phyloP scores from a whole-genome alignment of 352 stramenopile genomes.

The Phytophthora melonis region DNA sequence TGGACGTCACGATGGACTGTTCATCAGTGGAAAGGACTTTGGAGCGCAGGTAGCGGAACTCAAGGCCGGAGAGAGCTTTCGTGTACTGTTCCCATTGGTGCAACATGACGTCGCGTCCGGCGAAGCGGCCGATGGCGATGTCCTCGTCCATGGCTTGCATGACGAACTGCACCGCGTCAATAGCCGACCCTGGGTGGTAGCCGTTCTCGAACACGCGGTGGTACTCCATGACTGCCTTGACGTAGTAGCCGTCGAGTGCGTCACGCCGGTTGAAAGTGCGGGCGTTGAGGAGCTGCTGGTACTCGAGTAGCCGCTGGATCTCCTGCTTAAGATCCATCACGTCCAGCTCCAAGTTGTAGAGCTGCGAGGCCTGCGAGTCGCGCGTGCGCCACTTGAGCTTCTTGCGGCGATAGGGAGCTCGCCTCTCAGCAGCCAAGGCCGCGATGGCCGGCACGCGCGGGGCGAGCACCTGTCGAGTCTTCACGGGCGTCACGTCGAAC shows the following conservation, averaged over 20 bases:
- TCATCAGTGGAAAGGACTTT: slow-evolving; percentile 25
- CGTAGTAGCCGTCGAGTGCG: slow-evolving; percentile 53
- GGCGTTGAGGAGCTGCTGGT: slow-evolving; percentile 40
- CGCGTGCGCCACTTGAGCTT: slow-evolving; percentile 68
- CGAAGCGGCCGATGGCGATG: slow-evolving; percentile 51
- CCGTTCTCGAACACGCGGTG: slow-evolving; percentile 65
- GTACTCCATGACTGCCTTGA: slow-evolving; percentile 64
- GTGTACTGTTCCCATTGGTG: slow-evolving; percentile 66
- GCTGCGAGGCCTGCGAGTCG: slow-evolving; percentile 59
- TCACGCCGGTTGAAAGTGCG: slow-evolving; percentile 55
- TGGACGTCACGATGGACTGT: slow-evolving; percentile 47
- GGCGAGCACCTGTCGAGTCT: slow-evolving; percentile 22
- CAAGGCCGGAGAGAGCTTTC: slow-evolving; percentile 42
- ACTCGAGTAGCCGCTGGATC: slow-evolving; percentile 47
- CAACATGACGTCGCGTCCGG: slow-evolving; percentile 54
- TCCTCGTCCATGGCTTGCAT: slow-evolving; percentile 56
- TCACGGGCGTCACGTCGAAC: slow-evolving; percentile 27
- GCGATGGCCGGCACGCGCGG: slow-evolving; percentile 21
- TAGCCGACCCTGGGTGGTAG: slow-evolving; percentile 36
- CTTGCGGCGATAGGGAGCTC: slow-evolving; percentile 11
- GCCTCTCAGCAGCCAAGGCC: slow-evolving; percentile 24
- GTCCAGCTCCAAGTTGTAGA: slow-evolving; percentile 72
- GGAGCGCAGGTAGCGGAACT: slow-evolving; percentile 47
- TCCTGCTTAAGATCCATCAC: slow-evolving; percentile 55
- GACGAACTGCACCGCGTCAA: slow-evolving; percentile 51